Evolutionary conservation across 2,329 filamentous ascomycete genomes (phyloP), one percentile per base, ranked within the genome.

Genomic region (Neofusicoccum parvum): DNA sequence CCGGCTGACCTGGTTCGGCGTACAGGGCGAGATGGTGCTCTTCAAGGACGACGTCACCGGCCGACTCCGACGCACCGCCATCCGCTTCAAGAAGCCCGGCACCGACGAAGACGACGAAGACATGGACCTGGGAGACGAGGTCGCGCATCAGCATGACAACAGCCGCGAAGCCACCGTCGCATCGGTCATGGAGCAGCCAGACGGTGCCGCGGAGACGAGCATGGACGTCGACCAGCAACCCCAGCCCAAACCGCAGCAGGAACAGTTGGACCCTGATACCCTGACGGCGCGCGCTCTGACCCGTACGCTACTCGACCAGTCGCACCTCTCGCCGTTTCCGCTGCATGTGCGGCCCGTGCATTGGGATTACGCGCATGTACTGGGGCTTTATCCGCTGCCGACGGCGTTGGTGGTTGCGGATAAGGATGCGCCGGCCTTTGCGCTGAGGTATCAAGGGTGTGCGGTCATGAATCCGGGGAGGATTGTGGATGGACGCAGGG

Each of bases 381-480:
- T 98, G 69, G 90, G 92, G 64, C 80, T 99, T 23, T 98, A 97
- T 76, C 95, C 94, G 9, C 79, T 98, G 34, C 95, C 95, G 1
- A 94, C 92, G 20, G 88, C 91, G 0, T 82, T 98, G 73, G 87
- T 96, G 15, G 80, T 99, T 3, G 89, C 92, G 1, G 95, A 99
- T 78, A 83, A 90, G 0, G 92, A 94, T 48, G 89, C 90, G 10
- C 89, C 91, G 14, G 85, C 92, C 0, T 99, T 97, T 73, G 90
- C 90, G 63, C 82, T 97, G 69, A 96, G 92, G 14, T 98, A 98
- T 74, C 94, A 97, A 78, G 94, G 94, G 0, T 98, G 95, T 74
- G 92, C 95, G 80, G 94, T 97, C 39, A 89, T 99, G 86, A 99
- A 99, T 75, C 94, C 95, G 0, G 92, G 93, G 5, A 84, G 86